Base-by-base conservation (phyloP, 768 basidiomycete species). In the Sarcodon aspratus region DNA sequence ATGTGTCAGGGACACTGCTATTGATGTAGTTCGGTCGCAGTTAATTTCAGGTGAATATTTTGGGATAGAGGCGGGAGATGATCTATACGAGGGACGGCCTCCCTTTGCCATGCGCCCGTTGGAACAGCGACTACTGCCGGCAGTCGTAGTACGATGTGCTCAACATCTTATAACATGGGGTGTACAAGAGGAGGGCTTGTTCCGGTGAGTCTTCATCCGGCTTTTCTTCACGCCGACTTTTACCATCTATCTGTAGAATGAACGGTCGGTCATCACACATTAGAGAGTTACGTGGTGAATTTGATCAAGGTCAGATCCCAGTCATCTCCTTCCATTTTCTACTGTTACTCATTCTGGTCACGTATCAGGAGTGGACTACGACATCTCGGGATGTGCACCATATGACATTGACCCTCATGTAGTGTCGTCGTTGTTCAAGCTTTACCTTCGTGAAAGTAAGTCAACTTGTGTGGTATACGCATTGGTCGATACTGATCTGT, bases 391-490 rank as follows among this genome's bases (percentile, higher is more conserved):
- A 52, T 85, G 82, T 53, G 75, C 76, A 45, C 92, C 91, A 21
- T 80, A 85, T 7, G 92, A 97, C 58, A 67, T 97, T 34, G 94
- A 97, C 60, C 94, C 94, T 44, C 92, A 97, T 63, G 89, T 91
- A 1, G 93, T 97, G 7, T 82, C 93, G 15, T 88, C 89, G 21
- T 69, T 95, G 32, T 96, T 95, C 69, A 96, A 95, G 64, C 84
- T 89, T 1, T 97, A 81, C 62, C 70, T 97, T 38, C 84, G 94
- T 49, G 92, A 96, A 75, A 69, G 93, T 95, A 66, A 70, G 93
- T 74, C 7, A 17, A 44, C 40, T 11, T 33, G 33, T 44, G 34
- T 57, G 46, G n/a, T 49, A 13, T 21, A 33, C 45, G 42, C 34
- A 43, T 33, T 54, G 40, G 55, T 17, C 53, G 47, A 21, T 48